Evolutionary conservation across 352 stramenopile species (phyloP).

Genomic region (Thalassiosira livingstoniorum): DNA sequence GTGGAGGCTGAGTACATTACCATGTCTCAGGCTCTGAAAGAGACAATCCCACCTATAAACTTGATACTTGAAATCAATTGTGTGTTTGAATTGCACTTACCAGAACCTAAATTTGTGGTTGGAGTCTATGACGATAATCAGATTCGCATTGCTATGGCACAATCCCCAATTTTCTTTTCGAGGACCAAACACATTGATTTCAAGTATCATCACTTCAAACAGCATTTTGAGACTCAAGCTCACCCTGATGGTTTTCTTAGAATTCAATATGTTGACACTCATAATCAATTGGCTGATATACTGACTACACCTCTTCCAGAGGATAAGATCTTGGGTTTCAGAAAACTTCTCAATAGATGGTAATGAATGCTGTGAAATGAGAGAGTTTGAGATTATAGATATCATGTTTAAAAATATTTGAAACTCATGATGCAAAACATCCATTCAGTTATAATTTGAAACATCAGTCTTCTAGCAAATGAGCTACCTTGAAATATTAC

Average conservation of each 20-base stretch:
- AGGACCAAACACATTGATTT: slow-evolving; percentile 54
- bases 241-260: slow-evolving; percentile 11
- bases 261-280: slow-evolving; percentile 11
- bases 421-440: no score
- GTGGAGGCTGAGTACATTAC: slow-evolving; percentile 59
- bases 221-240: slow-evolving; percentile 11
- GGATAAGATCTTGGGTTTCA: not conserved
- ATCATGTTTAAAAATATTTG: no score
- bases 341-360: slow-evolving; percentile 7
- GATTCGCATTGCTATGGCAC: slow-evolving; percentile 28
- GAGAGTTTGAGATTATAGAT: not conserved
- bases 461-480: no score
- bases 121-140: slow-evolving; percentile 62
- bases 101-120: not conserved
- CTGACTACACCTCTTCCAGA: slow-evolving; percentile 34
- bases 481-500: no score
- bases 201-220: slow-evolving; percentile 49
- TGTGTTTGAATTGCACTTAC: slow-evolving; percentile 11
- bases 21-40: slow-evolving; percentile 28
- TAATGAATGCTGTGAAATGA: not conserved
- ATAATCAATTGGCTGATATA: slow-evolving; percentile 35
- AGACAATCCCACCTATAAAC: slow-evolving; percentile 27
- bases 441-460: no score
- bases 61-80: slow-evolving; percentile 23
- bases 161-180: slow-evolving; percentile 37